Base-by-base conservation (phyloP, 2,329 filamentous ascomycete species). In the Trichoderma pleuroti region DNA sequence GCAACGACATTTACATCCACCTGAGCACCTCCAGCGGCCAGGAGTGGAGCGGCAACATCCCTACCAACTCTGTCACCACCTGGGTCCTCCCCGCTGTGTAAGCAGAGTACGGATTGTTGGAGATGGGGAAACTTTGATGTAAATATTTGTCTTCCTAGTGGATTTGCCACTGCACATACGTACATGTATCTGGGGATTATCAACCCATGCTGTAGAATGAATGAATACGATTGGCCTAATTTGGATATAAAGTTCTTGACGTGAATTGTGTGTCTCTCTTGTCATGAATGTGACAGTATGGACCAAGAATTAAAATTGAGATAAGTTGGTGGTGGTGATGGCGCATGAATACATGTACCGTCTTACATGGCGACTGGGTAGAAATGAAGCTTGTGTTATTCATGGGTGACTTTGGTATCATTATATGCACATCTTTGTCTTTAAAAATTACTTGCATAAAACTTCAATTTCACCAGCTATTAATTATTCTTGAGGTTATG, bases 31-130 rank as follows among this genome's bases (percentile, higher is more conserved):
- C 65, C 59, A 69, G 70, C 12, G 72, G 70, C 21, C 68, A 72
- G 59, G 65, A 68, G 61, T 72, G 72, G 72, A 72, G 72, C 28
- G 72, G 72, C 18, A 71, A 71, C 59, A 34, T 72, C 16, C 72
- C 69, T 12, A 42, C 64, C 16, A 30, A 70, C 30, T 71, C 70
- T 16, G 72, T 72, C n/a, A 72, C 72, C 28, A 72, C 70, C 14
- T 72, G 70, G 72, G 61, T 72, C 21, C 69, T 72, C 39, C 71
- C 71, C 9, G 70, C 70, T 54, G 68, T 56, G 30, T 70, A 64
- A 64, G 24, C 28, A 5, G 18, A 7, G 5, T 8, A 30, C 2
- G 2, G 18, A 28, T 60, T 12, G 10, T 49, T 16, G 63, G 12
- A n/a, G 18, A 52, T 49, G 28, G 32, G n/a, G 28, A 16, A 18